phyloP scores from a whole-genome alignment of 768 basidiomycete species.

The Austroboletus eburneus region DNA sequence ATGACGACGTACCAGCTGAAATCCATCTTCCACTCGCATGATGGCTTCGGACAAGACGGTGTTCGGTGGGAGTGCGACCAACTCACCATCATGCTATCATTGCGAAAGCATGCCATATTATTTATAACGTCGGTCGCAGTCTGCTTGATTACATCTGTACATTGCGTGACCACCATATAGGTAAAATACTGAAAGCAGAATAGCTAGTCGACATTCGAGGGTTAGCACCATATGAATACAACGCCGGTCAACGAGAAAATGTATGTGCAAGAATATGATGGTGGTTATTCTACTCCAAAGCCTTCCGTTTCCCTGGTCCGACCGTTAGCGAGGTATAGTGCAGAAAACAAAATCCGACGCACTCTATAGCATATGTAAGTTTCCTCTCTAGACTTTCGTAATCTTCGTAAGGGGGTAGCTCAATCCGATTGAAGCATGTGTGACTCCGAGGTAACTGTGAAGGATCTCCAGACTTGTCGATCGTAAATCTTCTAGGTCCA shows the following conservation, averaged over 20 bases:
- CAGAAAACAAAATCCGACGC: slow-evolving; percentile 25
- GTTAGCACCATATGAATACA: slow-evolving; percentile 16
- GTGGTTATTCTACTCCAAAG: slow-evolving; percentile 55
- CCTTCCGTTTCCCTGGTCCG: slow-evolving; percentile 68
- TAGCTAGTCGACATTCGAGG: not conserved
- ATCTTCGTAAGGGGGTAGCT: slow-evolving; percentile 86
- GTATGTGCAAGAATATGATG: slow-evolving; percentile 4
- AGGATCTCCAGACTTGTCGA: slow-evolving; percentile 92
- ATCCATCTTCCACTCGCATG: slow-evolving; percentile 67
- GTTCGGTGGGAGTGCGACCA: not conserved
- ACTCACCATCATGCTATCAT: not conserved
- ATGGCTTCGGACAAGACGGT: not conserved
- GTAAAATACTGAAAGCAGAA: not conserved
- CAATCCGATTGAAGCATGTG: slow-evolving; percentile 90
- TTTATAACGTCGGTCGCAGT: too few species aligned
- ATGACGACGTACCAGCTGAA: slow-evolving; percentile 45
- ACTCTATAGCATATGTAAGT: slow-evolving; percentile 81
- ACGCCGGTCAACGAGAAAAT: slow-evolving; percentile 1
- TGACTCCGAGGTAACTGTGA: slow-evolving; percentile 85
- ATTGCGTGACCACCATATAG: slow-evolving; percentile 2
- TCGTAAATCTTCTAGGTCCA: slow-evolving; percentile 88
- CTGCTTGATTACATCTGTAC: slow-evolving; percentile 1
- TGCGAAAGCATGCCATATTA: slow-evolving; percentile 2
- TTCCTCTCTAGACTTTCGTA: slow-evolving; percentile 86
- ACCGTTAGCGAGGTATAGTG: slow-evolving; percentile 5